A percentile compares a stretch with the other conserved stretches of the same genome.
Conservation (phyloP, 108 stramenopile species). For the Fragilaria crotonensis region DNA sequence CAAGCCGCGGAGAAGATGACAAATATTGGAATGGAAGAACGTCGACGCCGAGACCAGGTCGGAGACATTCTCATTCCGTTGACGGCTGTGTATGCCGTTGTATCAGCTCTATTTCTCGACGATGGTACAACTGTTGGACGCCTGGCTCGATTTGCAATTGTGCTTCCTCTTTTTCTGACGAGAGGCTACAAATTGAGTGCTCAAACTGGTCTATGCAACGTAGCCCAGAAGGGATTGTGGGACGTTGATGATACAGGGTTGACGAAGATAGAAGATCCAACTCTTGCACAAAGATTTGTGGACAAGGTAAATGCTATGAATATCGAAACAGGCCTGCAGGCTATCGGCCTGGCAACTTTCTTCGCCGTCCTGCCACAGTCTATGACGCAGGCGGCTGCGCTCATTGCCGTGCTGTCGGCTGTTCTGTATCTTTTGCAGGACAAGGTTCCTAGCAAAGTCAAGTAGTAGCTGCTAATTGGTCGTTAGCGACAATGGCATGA, state of each 20-base stretch:
- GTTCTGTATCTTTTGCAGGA: neutral
- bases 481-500: no score
- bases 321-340: conserved; percentile 14
- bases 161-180: conserved; percentile 23
- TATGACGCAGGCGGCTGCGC: neutral
- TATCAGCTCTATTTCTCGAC: conserved; percentile 19
- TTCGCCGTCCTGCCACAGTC: conserved; percentile 22
- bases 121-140: conserved; percentile 22
- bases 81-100: conserved; percentile 22
- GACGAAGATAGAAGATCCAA: conserved; percentile 16
- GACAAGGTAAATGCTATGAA: conserved; percentile 40
- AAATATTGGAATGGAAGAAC: conserved; percentile 32
- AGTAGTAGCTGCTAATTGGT: no score
- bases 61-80: conserved; percentile 4
- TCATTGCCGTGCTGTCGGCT: neutral
- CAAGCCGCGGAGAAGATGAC: conserved; percentile 13
- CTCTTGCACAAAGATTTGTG: conserved; percentile 21
- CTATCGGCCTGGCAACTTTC: conserved; percentile 1
- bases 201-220: conserved; percentile 31
- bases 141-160: conserved; percentile 13
- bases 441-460: neutral
- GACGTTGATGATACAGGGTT: conserved; percentile 23
- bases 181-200: conserved; percentile 16
- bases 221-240: conserved; percentile 35
- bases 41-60: conserved; percentile 17